Conservation (phyloP, 371 early-diverging fungal genomes). For the Blakeslea trispora region DNA sequence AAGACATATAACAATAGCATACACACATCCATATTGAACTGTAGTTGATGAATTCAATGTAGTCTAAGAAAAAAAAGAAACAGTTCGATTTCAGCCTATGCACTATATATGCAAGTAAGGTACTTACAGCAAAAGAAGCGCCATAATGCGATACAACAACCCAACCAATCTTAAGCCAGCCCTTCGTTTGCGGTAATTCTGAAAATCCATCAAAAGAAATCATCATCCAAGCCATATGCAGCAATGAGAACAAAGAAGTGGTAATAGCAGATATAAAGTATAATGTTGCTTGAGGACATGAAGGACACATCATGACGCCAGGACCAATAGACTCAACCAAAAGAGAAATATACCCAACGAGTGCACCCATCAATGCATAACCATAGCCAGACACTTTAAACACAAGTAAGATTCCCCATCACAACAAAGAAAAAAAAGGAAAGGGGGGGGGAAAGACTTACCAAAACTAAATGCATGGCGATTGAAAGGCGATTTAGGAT, state of each 20-base stretch:
- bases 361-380: slow-evolving; percentile 68
- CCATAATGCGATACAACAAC: slow-evolving; percentile 60
- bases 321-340: slow-evolving; percentile 69
- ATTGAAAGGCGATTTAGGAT: slow-evolving; percentile 63
- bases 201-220: slow-evolving; percentile 69
- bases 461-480: slow-evolving; percentile 63
- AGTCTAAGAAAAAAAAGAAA: slow-evolving; percentile 33
- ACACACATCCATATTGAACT: slow-evolving; percentile 52
- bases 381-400: slow-evolving; percentile 62
- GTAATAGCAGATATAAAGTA: slow-evolving; percentile 73
- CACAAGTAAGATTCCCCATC: no score
- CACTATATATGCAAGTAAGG: no score
- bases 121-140: slow-evolving; percentile 62
- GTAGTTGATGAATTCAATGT: slow-evolving; percentile 48
- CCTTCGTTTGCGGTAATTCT: slow-evolving; percentile 25
- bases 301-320: slow-evolving; percentile 67
- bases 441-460: slow-evolving; percentile 22
- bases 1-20: slow-evolving; percentile 47
- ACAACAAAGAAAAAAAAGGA: no score
- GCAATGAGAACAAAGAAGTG: slow-evolving; percentile 67
- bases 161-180: slow-evolving; percentile 44
- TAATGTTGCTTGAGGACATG: slow-evolving; percentile 61
- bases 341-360: slow-evolving; percentile 66
- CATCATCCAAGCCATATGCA: slow-evolving; percentile 76
- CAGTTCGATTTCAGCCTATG: not conserved